Base-by-base conservation (phyloP, 2,329 filamentous ascomycete species). In the Aaosphaeria arxii region DNA sequence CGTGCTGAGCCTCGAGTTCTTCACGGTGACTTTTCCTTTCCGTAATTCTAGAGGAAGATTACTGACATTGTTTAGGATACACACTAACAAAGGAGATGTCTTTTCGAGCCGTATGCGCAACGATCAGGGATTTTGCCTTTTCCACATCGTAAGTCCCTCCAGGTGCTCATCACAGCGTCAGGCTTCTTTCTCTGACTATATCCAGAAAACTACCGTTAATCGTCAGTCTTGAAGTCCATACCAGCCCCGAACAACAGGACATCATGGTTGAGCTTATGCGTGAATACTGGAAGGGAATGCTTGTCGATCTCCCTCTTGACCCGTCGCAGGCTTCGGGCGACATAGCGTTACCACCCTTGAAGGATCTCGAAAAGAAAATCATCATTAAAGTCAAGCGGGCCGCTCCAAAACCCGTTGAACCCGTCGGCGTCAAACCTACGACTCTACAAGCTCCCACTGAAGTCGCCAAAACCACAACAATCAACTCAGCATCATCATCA, bases 241-340 rank as follows among this genome's bases (percentile, higher is more conserved):
- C 90, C 11, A 83, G 86, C 51, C 74, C 80, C 1, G 83, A 88
- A 45, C 92, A 97, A 69, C 94, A 99, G 69, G 84, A 90, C 54
- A 80, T 88, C 44, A 96, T 97, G 89, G 91, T 96, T 7, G 82
- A 88, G 47, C 95, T 97, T 54, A 96, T 99, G 87, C 85, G 85
- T 55, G 84, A 96, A 57, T 87, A 89, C 54, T 99, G 91, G 91
- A 81, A 80, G 38, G 85, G 82, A 0, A 73, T 87, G 59, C 77
- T 97, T 5, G 77, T 96, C 7, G 85, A 89, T 73, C 35, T 78
- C 72, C 82, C 67, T 5, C 50, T 64, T 6, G 62, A 67, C 42
- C 58, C 69, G 7, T 50, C 55, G 0, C 53, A 61, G 29, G 42
- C 50, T 6, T 50, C 64, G 76, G 83, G 75, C 6, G 58, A 69